Percentiles rank a stretch among this genome's conserved stretches.
Evolutionary conservation across 2,329 filamentous ascomycete genomes (phyloP).

Genomic region (Graphilbum ipis-grandicollis): DNA sequence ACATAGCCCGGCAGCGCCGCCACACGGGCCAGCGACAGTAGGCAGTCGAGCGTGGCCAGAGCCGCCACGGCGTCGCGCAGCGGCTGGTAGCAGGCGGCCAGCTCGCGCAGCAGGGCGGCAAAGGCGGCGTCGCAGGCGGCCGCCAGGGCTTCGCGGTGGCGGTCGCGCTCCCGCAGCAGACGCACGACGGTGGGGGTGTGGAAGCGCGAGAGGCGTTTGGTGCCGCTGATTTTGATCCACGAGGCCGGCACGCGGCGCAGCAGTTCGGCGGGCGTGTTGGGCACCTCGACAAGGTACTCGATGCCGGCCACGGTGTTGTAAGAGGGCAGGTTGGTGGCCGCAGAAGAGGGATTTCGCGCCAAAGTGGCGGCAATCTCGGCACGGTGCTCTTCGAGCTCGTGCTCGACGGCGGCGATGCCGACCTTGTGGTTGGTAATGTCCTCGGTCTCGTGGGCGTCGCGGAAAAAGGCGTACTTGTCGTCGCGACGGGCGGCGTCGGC

Average conservation of each 20-base stretch:
- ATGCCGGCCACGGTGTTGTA: slow-evolving; percentile 81
- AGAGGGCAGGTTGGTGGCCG: slow-evolving; percentile 17
- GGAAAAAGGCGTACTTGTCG: slow-evolving; percentile 91
- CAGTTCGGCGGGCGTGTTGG: slow-evolving; percentile 61
- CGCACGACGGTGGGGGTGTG: slow-evolving; percentile 82
- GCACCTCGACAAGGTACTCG: slow-evolving; percentile 85
- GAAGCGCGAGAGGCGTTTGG: slow-evolving; percentile 81
- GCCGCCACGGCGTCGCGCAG: slow-evolving; percentile 78
- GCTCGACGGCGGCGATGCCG: slow-evolving; percentile 80
- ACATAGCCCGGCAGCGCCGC: slow-evolving; percentile 76
- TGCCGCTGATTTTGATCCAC: slow-evolving; percentile 89
- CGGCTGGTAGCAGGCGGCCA: slow-evolving; percentile 72
- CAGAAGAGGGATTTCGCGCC: too few relatives aligned
- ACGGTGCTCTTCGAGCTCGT: slow-evolving; percentile 68
- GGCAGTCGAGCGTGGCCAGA: slow-evolving; percentile 75
- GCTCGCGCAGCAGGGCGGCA: slow-evolving; percentile 47
- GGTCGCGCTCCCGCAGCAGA: slow-evolving; percentile 73
- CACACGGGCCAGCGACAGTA: slow-evolving; percentile 71
- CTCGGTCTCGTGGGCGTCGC: slow-evolving; percentile 73
- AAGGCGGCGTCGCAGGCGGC: slow-evolving; percentile 84
- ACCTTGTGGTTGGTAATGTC: slow-evolving; percentile 78
- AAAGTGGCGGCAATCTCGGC: slow-evolving; percentile 53
- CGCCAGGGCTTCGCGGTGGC: slow-evolving; percentile 83
- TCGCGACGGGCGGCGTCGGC: slow-evolving; percentile 64
- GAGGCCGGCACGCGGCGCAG: slow-evolving; percentile 86